Base-by-base conservation (phyloP, 73 alveolate species). In the Paramecium biaurelia region DNA sequence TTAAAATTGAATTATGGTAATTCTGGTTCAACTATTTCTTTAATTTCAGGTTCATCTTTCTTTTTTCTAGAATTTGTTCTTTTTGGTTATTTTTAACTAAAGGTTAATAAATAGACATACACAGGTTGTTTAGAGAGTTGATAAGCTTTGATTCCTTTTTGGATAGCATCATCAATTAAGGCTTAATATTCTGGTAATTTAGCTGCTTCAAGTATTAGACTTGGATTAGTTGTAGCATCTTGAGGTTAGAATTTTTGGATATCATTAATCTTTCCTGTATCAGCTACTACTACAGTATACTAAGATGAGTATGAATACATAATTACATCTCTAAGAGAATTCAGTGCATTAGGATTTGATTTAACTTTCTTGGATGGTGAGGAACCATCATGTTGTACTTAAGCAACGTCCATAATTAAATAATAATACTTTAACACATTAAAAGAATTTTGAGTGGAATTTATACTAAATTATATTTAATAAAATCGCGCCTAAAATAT, bases 171-270 rank as follows among this genome's bases (percentile, higher is more conserved):
- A 11, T 93, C 92, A 49, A 94, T 74, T 4, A 93, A 38, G 26
- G 74, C 79, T 57, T 92, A 18, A 37, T 92, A 92, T 70, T 92
- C 96, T 24, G 92, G 76, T 70, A 47, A 76, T 38, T 67, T 59
- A 28, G 95, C 89, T 1, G 96, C 97, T 47, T 92, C 63, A 24
- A 95, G 92, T 30, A 95, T 70, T 37, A 95, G 85, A 47, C 95
- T 76, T 11, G 98, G 98, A 56, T 95, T 95, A 14, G 98, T 95
- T 28, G 98, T 95, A 42, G 97, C 96, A 92, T 95, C 97, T 41
- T 92, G 35, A 42, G 97, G 96, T 59, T 87, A 67, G 96, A 79
- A 95, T 72, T 94, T 28, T 63, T 89, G 49, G 70, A 95, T 94
- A 37, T 43, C 70, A 92, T 94, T 92, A 93, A 92, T 92, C 86